Evolutionary conservation across 2,329 filamentous ascomycete species (phyloP).

Genomic region (Waltergamsia citrina): DNA sequence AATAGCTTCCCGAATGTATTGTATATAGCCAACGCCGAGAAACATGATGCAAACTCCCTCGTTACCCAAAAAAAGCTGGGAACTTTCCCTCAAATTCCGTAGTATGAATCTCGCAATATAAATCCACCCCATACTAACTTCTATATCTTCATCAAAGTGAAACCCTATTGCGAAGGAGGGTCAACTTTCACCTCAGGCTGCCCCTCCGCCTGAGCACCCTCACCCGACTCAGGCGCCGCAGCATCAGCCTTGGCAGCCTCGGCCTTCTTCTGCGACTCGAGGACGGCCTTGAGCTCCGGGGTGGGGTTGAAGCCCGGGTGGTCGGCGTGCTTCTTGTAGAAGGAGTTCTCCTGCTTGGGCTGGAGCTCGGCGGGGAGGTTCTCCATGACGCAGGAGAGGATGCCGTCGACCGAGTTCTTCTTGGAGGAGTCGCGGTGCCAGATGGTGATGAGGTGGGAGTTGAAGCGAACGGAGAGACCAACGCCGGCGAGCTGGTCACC

Average conservation of each 20-base stretch:
- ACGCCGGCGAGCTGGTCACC: conserved; percentile 86
- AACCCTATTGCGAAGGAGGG: conserved; percentile 13
- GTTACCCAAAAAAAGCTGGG: no score
- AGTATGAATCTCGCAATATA: no score
- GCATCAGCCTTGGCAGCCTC: conserved; percentile 16
- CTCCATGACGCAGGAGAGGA: conserved; percentile 64
- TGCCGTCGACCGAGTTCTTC: conserved; percentile 64
- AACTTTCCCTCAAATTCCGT: background rate
- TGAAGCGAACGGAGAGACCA: conserved; percentile 80
- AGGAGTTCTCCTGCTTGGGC: conserved; percentile 63
- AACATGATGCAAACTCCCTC: no score
- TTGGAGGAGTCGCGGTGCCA: conserved; percentile 89
- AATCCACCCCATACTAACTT: no score
- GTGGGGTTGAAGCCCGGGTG: conserved; percentile 71
- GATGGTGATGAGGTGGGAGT: conserved; percentile 77
- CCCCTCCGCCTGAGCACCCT: conserved; percentile 6
- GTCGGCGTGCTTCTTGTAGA: conserved; percentile 85
- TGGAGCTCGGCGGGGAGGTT: conserved; percentile 64
- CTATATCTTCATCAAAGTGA: no score
- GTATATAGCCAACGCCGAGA: no score
- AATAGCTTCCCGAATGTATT: no score
- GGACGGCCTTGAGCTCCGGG: conserved; percentile 45
- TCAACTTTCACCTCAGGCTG: conserved; percentile 15
- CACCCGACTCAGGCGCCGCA: background rate
- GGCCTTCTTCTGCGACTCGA: conserved; percentile 45